Evolutionary conservation across 805 yeast genomes (phyloP).

Genomic region (Zygotorulaspora chibaensis): DNA sequence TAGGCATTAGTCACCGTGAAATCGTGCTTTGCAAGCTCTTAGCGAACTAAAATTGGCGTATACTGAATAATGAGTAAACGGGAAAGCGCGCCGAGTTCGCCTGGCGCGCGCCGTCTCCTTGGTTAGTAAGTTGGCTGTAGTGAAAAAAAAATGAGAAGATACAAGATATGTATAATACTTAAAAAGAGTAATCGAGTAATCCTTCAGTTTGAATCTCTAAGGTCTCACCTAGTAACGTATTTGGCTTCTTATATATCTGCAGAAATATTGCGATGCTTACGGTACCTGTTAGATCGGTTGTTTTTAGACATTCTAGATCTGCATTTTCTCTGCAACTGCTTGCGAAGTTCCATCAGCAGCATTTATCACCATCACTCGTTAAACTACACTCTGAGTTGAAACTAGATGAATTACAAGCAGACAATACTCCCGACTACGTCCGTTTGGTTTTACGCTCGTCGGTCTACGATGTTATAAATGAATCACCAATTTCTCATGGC

Average conservation of each 20-base stretch:
- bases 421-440: conserved; percentile 87
- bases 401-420: conserved; percentile 48
- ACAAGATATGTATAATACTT: neutral
- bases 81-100: too few species aligned
- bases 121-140: neutral
- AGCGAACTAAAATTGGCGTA: too few species aligned
- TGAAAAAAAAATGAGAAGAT: neutral
- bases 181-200: too few species aligned
- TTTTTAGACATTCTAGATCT: conserved; percentile 1
- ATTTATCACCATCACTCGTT: conserved; percentile 21
- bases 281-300: conserved; percentile 5
- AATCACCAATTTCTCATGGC: conserved; percentile 79
- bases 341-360: conserved; percentile 17
- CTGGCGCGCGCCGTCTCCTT: too few species aligned
- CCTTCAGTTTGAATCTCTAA: too few species aligned
- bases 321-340: conserved; percentile 12
- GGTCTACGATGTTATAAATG: conserved; percentile 91
- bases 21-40: too few species aligned
- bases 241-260: neutral
- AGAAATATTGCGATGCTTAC: conserved; percentile 1
- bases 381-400: conserved; percentile 32
- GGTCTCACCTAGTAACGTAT: neutral
- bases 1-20: too few species aligned
- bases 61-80: too few species aligned
- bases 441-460: conserved; percentile 85